Conservation (phyloP, 2,329 filamentous ascomycete genomes). For the Coniella vitis region DNA sequence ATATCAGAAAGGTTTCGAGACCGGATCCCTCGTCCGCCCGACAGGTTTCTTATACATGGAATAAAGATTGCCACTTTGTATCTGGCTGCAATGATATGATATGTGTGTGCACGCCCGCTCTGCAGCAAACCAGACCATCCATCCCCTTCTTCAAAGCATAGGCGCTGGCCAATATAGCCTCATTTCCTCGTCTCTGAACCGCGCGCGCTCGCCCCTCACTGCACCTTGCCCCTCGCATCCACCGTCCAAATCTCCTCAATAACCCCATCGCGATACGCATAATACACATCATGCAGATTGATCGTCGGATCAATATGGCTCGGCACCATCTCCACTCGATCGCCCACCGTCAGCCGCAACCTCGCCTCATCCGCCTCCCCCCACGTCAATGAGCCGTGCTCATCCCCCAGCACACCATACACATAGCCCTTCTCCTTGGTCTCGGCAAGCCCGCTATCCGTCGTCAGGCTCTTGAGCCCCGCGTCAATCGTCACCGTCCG, state of each 20-base stretch:
- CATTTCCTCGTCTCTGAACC: not conserved
- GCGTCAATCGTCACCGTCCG: conserved; percentile 40
- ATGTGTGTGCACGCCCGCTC: too few species aligned
- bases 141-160: too few species aligned
- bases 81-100: too few species aligned
- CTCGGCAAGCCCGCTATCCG: conserved; percentile 44
- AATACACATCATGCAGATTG: conserved; percentile 45
- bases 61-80: too few species aligned
- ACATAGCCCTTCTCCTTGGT: conserved; percentile 36
- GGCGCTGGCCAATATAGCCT: not conserved
- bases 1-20: too few species aligned
- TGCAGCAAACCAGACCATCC: too few species aligned
- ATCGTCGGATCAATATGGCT: conserved; percentile 50
- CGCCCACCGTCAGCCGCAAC: conserved; percentile 34
- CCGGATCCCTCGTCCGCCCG: too few species aligned
- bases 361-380: conserved; percentile 29
- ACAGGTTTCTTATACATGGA: too few species aligned
- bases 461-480: conserved; percentile 44
- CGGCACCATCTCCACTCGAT: conserved; percentile 44
- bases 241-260: conserved; percentile 47
- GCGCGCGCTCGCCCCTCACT: conserved; percentile 24
- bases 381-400: conserved; percentile 42
- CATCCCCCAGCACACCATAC: conserved; percentile 40
- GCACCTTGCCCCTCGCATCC: conserved; percentile 43
- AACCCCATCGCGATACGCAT: conserved; percentile 38